Evolutionary conservation across 1,139 yeast species (phyloP).

Genomic region (Taiozyma sp.): DNA sequence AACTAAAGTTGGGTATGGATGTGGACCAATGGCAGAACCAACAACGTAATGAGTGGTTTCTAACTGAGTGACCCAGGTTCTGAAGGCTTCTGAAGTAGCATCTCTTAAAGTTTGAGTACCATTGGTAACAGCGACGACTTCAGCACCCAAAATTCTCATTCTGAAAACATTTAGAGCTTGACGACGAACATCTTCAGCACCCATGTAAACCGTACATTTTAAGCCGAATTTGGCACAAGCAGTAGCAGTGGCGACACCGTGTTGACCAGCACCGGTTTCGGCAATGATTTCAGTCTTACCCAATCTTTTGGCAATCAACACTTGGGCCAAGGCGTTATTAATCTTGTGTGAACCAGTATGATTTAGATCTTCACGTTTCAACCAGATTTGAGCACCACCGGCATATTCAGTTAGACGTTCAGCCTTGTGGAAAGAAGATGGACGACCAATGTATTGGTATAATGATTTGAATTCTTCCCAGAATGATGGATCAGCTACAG

Average conservation of each 20-base stretch:
- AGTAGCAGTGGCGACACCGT: conserved; percentile 99
- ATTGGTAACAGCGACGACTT: conserved; percentile 85
- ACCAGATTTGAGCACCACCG: conserved; percentile 98
- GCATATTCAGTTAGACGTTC: conserved; percentile 84
- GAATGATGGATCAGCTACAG: conserved; percentile 81
- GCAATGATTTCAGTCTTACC: conserved; percentile 92
- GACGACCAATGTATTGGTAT: conserved; percentile 92
- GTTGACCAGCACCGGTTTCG: conserved; percentile 99
- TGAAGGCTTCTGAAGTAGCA: conserved; percentile 95
- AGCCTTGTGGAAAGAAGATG: conserved; percentile 87
- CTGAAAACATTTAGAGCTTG: conserved; percentile 97
- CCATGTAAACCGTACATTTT: conserved; percentile 94
- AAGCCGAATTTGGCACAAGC: conserved; percentile 98
- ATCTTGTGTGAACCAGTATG: conserved; percentile 98
- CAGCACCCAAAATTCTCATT: conserved; percentile 94
- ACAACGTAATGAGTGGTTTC: conserved; percentile 87
- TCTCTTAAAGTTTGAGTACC: conserved; percentile 97
- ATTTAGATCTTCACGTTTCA: conserved; percentile 95
- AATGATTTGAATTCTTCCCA: conserved; percentile 88
- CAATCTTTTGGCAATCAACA: conserved; percentile 81
- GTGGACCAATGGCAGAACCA: conserved; percentile 99
- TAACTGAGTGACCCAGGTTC: conserved; percentile 90
- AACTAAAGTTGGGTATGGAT: conserved; percentile 96
- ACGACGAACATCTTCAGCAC: conserved; percentile 98
- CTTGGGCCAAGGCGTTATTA: conserved; percentile 94